Evolutionary conservation across 106 monocot species (phyloP), one percentile per base, ranked within the genome.

Genomic region (Allium sativum): DNA sequence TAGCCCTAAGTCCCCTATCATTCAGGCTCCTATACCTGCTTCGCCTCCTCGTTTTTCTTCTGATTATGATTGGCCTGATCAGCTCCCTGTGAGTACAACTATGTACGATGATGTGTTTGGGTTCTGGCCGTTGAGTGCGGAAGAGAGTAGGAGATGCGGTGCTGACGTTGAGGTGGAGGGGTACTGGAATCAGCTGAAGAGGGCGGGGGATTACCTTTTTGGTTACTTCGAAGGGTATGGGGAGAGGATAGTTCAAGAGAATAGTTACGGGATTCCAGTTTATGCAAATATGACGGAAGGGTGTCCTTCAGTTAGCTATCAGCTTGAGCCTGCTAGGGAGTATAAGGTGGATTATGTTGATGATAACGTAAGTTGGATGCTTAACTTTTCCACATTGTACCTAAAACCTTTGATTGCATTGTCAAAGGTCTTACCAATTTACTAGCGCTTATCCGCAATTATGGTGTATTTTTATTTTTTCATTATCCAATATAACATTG

Each of bases 121-220:
- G 12, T 63, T 67, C n/a, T 77, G 69, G 56, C 80, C 70, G 6
- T 68, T 48, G 53, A 13, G 18, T 7, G 12, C 6, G 53, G n/a
- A 41, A 12, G 31, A 31, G 17, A n/a, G 40, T 40, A 45, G 40
- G 1, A 56, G 55, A 40, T 12, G 18, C 22, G 42, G 44, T 7
- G 48, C 21, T 50, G 55, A 55, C 22, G 55, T 51, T 45, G 72
- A 47, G 58, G 74, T 72, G 45, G 46, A 19, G 41, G 64, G 72
- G 18, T 68, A 68, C 65, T 75, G 86, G 86, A 73, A 54, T 7
- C 73, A 53, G 62, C 62, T 58, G 66, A 67, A 67, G 70, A 55
- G 87, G 65, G 80, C 76, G 16, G 77, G 76, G 40, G 87, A 87
- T 22, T 91, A 76, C 76, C 81, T 95, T 44, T 95, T 95, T 42